phyloP scores from a whole-genome alignment of 2,329 filamentous ascomycete species.

The Fusarium sp. region DNA sequence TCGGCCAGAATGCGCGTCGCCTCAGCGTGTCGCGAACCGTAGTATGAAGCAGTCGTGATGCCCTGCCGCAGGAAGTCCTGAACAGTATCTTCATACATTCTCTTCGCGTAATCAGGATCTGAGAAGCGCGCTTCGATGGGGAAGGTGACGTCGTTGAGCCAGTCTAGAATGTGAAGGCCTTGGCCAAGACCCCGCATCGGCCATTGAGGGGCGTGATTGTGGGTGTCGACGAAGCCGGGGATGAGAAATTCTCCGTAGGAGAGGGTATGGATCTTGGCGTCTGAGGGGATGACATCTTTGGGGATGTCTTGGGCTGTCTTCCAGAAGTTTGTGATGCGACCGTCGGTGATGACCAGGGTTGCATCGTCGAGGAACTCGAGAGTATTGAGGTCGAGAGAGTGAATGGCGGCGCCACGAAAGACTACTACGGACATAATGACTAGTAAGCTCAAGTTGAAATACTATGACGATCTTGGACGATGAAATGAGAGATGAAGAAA shows the following conservation, averaged over 20 bases:
- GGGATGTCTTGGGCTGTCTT: background rate
- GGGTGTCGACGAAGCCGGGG: constrained; percentile 73
- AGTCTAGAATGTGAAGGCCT: constrained; percentile 68
- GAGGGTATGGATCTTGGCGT: background rate
- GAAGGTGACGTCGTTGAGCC: constrained; percentile 73
- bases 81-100: constrained; percentile 16
- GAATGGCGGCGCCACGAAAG: constrained; percentile 11
- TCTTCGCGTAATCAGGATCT: background rate
- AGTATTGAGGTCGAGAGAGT: background rate
- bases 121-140: constrained; percentile 43
- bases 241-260: constrained; percentile 47
- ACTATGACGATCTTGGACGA: background rate
- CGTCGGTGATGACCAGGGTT: constrained; percentile 1
- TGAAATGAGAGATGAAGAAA: background rate
- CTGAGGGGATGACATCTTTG: background rate
- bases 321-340: constrained; percentile 12
- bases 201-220: constrained; percentile 74
- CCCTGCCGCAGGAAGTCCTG: constrained; percentile 17
- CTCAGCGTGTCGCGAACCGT: constrained; percentile 20
- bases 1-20: constrained; percentile 15
- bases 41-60: constrained; percentile 23
- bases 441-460: accelerated
- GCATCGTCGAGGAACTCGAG: constrained; percentile 2
- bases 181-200: constrained; percentile 61
- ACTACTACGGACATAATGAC: background rate